Evolutionary conservation across 108 stramenopile species (phyloP).

Genomic region (Pseudonitzschia multiseries): DNA sequence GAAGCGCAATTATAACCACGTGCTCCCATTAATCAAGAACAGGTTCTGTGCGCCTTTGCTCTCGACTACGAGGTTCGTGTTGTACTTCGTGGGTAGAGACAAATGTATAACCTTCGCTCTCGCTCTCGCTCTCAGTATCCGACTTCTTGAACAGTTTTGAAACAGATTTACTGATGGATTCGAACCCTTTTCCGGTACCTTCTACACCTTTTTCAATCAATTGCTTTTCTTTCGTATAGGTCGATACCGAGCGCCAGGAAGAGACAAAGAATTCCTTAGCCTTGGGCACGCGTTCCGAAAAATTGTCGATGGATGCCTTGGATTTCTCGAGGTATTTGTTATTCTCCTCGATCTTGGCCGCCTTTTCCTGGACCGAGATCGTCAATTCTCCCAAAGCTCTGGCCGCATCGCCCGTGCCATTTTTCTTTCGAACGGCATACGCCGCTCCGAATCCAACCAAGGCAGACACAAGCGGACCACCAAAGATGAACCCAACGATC

Average conservation of each 20-base stretch:
- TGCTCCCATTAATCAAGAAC: neutral
- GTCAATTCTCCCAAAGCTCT: constrained; percentile 39
- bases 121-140: neutral
- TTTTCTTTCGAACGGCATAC: constrained; percentile 36
- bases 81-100: neutral
- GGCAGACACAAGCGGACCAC: constrained; percentile 31
- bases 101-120: neutral
- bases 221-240: constrained; percentile 18
- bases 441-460: constrained; percentile 42
- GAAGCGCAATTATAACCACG: neutral
- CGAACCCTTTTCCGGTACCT: constrained; percentile 26
- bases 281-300: neutral
- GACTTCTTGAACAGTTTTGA: neutral
- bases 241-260: neutral
- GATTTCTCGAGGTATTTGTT: constrained; percentile 55
- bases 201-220: constrained; percentile 35
- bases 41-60: neutral
- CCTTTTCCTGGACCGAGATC: constrained; percentile 33
- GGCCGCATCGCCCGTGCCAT: constrained; percentile 31
- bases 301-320: constrained; percentile 18
- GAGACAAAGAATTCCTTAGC: constrained; percentile 14
- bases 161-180: constrained; percentile 11
- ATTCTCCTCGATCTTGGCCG: constrained; percentile 55
- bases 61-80: neutral
- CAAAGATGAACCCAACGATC: constrained; percentile 30